Base-by-base conservation (phyloP, 331 rosid species). In the Quercus lobata region DNA sequence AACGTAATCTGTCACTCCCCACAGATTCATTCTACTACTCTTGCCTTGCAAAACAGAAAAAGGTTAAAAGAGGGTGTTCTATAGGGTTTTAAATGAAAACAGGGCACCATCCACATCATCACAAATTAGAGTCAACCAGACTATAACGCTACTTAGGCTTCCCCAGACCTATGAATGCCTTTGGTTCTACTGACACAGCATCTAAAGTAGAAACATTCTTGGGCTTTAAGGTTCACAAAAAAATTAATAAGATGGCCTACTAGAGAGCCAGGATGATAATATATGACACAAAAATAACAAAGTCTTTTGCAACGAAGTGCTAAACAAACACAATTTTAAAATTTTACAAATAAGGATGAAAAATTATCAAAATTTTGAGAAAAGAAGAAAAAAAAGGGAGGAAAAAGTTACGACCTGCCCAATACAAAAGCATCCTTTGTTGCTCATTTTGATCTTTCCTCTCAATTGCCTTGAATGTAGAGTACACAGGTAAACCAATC, bases 391-490 rank as follows among this genome's bases (percentile, higher is more conserved):
- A 53, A 71, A 15, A 61, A 4, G 17, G 18, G 4, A 60, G 69
- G 15, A 49, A 66, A 25, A 29, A 70, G 21, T 55, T 11, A 29
- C 12, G 68, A 93, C 99, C 97, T 79, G 99, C 97, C 97, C 99
- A 95, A 75, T 95, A 95, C 12, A 92, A 19, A 88, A 95, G 99
- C 88, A 95, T 90, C 83, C 83, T 81, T 34, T 90, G 89, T 77
- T 92, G 97, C 55, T 88, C 96, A 84, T 82, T 30, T 78, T 87
- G 86, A 84, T 93, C 91, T 74, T 86, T 90, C 76, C 80, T 87
- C 79, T 95, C 99, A 49, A 95, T 91, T 70, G 99, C 97, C 90
- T 90, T 93, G 84, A 90, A 91, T 25, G 97, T 95, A 61, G 92
- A 90, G 82, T 95, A 93, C 22, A 95, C 96, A 46, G 99, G 99